phyloP scores from a whole-genome alignment of 352 stramenopile species.

The Peronospora destructor region DNA sequence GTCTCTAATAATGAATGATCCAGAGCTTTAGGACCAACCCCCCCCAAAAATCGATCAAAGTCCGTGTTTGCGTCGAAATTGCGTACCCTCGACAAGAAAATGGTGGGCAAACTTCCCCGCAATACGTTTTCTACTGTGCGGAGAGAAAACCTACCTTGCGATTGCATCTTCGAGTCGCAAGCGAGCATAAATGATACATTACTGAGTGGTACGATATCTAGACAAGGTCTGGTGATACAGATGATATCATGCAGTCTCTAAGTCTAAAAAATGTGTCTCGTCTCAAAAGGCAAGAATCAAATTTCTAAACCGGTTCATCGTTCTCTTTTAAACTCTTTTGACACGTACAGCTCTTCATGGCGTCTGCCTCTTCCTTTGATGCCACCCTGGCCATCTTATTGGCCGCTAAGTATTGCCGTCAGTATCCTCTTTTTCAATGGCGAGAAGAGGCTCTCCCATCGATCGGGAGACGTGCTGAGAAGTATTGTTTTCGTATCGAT shows the following conservation, averaged over 20 bases:
- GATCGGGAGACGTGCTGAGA: conserved; percentile 52
- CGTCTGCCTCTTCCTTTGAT: conserved; percentile 42
- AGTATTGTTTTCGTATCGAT: conserved; percentile 68
- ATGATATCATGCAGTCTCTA: too few species aligned
- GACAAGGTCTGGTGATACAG: too few species aligned
- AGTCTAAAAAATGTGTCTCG: too few species aligned
- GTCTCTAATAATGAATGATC: conserved; percentile 27
- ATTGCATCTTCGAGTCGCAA: background rate
- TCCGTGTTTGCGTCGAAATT: conserved; percentile 12
- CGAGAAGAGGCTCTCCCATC: conserved; percentile 52
- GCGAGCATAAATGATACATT: too few species aligned
- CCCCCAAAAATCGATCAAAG: conserved; percentile 10
- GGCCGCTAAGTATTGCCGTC: conserved; percentile 63
- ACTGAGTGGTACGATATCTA: too few species aligned
- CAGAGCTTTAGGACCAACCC: conserved; percentile 1
- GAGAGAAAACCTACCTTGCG: conserved; percentile 1
- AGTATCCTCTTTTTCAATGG: conserved; percentile 67
- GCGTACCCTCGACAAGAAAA: conserved; percentile 9
- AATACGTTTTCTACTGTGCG: conserved; percentile 7
- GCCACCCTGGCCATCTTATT: conserved; percentile 61
- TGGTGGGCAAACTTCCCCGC: conserved; percentile 4
- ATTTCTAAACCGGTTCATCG: background rate
- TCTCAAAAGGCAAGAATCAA: too few species aligned
- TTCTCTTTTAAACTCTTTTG: too few species aligned
- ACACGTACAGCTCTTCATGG: conserved; percentile 6